Base-by-base conservation (phyloP, 2,329 filamentous ascomycete species). In the Cladobotryum mycophilum region DNA sequence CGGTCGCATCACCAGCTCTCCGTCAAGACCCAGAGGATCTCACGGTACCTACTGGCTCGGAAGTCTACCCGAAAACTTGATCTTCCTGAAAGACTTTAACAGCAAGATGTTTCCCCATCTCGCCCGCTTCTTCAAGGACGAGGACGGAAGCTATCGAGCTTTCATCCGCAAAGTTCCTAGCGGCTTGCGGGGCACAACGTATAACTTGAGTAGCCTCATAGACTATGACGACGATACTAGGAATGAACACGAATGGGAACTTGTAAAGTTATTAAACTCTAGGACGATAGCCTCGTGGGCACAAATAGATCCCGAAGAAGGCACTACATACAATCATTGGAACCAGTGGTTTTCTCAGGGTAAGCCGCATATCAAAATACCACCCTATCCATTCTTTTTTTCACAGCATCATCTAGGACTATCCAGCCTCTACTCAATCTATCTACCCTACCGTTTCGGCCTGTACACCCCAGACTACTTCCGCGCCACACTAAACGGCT, bases 371-470 rank as follows among this genome's bases (percentile, higher is more conserved):
- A 38, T 13, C 3, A 1, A 18, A 34, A 20, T 11, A n/a, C 2
- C 18, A 14, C 0, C 5, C 22, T 15, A 13, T 11, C 13, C 17
- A 18, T 43, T 12, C 8, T 33, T 18, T 41, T 25, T 17, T 5
- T 20, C 20, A 20, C 37, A 12, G 42, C 4, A 34, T 36, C 46
- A 47, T 15, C 3, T 14, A 47, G 49, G 43, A 41, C 22, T 49
- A 12, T 49, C 33, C 17, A 40, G 25, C 41, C 18, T 49, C 11
- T 49, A 49, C 15, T 35, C 47, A 18, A 49, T 49, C 34, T 49
- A 49, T 12, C 41, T 49, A 15, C 47, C 47, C n/a, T 49, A 38
- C 15, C 41, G 47, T 33, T 49, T 49, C 41, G 35, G 41, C n/a
- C 41, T 44, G 4, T 41, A 41, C 17, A 4, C 41, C 13, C 41